Evolutionary conservation across 2,329 filamentous ascomycete genomes (phyloP), one percentile per base, ranked within the genome.

Genomic region (Xylaria sp.): DNA sequence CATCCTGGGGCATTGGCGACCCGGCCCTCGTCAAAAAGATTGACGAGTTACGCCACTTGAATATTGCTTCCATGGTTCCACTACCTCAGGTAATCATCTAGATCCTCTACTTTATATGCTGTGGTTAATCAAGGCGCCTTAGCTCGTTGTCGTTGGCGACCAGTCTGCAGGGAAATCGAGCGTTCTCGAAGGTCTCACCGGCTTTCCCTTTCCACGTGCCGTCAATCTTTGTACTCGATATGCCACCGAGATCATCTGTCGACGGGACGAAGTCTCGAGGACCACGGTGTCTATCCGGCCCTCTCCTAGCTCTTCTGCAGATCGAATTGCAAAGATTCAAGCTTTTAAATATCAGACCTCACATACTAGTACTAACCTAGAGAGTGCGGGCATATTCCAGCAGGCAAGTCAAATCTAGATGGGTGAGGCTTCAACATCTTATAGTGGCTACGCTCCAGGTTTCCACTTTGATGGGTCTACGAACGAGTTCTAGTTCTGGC

Each of bases 111-210:
- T 18, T 2, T 3, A 11, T 11, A 5, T 22, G 4, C 29, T 13
- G 16, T 44, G 26, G 19, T 47, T 59, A 7, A 59, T 87, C n/a
- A n/a, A n/a, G 92, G 75, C n/a, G 13, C n/a, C 24, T 8, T 45
- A 67, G 65, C 89, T 93, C 63, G 88, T 88, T 37, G 90, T 92
- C 6, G 89, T 92, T 9, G 90, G 90, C 55, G 91, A 90, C 62
- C 90, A 94, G 68, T 92, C 89, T 0, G 91, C 89, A 43, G 91
- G 90, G 65, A 94, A 94, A 76, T 91, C 87, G 70, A 93, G 89
- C 2, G 87, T 93, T 18, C 76, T 94, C 29, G 89, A 94, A 68
- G 92, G 73, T 18, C 56, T 81, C 34, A 81, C 78, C 0, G 76
- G 76, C 0, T 76, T 80, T 21, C 70, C 73, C 0, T 78, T 81